Base-by-base conservation (phyloP, 2,329 filamentous ascomycete genomes). In the Immersiporthe knoxdaviesiana region DNA sequence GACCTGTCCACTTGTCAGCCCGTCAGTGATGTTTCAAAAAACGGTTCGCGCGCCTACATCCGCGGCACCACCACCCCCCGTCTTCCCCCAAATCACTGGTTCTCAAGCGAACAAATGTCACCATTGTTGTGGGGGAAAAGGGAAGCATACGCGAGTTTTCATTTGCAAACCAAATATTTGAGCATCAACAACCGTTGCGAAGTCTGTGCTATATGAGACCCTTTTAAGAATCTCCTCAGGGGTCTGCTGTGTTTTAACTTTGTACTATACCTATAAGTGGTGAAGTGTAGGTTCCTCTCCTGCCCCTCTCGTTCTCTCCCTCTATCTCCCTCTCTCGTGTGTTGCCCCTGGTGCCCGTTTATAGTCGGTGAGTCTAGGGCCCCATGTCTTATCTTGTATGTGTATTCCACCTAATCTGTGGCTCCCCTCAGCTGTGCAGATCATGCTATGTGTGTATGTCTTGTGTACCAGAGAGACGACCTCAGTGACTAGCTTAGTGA, bases 1-100 rank as follows among this genome's bases (percentile, higher is more conserved):
- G 61, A 63, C 61, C 41, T 63, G 61, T 63, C 41, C 61, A 50
- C 39, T 32, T 24, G 61, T 50, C 61, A n/a, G 56, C n/a, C 32
- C 14, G 21, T 59, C 32, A 59, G 14, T 37, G 32, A n/a, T 59
- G 56, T 59, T 59, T 37, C 56, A 37, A 37, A n/a, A n/a, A 37
- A 59, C 37, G 56, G 56, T n/a, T 59, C 30, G 56, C 56, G 21
- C 59, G n/a, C n/a, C 21, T 44, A 27, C 59, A 62, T 18, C 35
- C n/a, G 10, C 61, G 21, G 37, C 39, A 63, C 5, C 14, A 30
- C 5, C 52, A 27, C 21, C 54, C 54, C 56, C 32, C 30, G 56
- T 30, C 11, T 59, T 35, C 32, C 11, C 12, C 12, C 56, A 37
- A 59, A 59, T 37, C 56, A 59, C 56, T 37, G 56, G 56, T 35